A percentile compares a stretch with the other conserved stretches of the same genome.
phyloP scores from a whole-genome alignment of 306 rosid genomes.

The Vigna trinervia region DNA sequence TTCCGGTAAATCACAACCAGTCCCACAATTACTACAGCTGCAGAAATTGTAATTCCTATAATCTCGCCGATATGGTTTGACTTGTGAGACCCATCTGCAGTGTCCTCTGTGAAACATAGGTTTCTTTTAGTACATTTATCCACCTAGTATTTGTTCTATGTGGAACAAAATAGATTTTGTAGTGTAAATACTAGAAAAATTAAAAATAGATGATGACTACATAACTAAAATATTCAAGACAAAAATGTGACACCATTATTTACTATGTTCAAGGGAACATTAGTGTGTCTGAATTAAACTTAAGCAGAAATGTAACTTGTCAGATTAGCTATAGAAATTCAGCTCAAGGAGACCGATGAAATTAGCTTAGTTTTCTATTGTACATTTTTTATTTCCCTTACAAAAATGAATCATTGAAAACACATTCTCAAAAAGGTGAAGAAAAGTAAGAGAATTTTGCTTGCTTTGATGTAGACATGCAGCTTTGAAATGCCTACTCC shows the following conservation, averaged over 20 bases:
- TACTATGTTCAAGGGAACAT: not conserved
- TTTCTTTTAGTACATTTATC: not conserved
- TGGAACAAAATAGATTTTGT: not conserved
- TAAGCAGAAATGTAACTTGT: not conserved
- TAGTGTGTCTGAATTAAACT: not conserved
- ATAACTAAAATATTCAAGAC: slow-evolving; percentile 22
- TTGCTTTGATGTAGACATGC: slow-evolving; percentile 1
- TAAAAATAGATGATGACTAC: not conserved
- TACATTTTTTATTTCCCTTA: not conserved
- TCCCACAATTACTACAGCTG: slow-evolving; percentile 52
- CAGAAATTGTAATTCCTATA: slow-evolving; percentile 52
- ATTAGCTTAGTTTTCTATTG: slow-evolving; percentile 6
- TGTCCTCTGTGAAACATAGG: slow-evolving; percentile 44
- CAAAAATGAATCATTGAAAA: slow-evolving; percentile 13
- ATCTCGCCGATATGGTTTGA: slow-evolving; percentile 33
- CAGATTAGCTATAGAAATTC: slow-evolving; percentile 15
- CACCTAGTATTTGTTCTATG: slow-evolving; percentile 9
- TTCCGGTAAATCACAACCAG: slow-evolving; percentile 48
- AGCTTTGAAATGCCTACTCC: slow-evolving; percentile 40
- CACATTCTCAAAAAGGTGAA: not conserved
- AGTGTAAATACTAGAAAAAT: not conserved
- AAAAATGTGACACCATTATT: slow-evolving; percentile 1
- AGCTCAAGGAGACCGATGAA: slow-evolving; percentile 13
- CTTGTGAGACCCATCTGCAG: slow-evolving; percentile 49
- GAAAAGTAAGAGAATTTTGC: not conserved